phyloP scores from a whole-genome alignment of 495 filamentous ascomycete species.

The Xylaria longipes region DNA sequence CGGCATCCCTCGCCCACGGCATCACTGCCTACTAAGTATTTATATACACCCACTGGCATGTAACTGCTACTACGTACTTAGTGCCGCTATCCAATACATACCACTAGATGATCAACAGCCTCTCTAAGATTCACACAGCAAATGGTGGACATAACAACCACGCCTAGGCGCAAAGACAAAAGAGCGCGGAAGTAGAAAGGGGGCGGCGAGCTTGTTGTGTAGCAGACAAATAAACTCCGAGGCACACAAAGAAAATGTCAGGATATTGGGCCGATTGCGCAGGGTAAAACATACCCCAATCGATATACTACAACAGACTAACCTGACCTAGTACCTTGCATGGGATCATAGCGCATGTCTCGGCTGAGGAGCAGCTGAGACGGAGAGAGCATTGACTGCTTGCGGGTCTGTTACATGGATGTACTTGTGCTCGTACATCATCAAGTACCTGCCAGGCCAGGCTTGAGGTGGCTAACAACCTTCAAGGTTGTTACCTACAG shows the following conservation, averaged over 20 bases:
- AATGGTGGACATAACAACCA: not conserved
- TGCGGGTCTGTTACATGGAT: slow-evolving; percentile 4
- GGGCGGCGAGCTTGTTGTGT: not conserved
- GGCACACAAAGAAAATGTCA: not conserved
- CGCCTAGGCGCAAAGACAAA: not conserved
- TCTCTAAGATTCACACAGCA: not conserved
- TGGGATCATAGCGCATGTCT: slow-evolving; percentile 2
- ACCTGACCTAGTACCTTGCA: slow-evolving; percentile 1
- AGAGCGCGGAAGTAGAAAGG: not conserved
- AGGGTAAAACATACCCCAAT: slow-evolving; percentile 4
- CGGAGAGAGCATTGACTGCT: not conserved
- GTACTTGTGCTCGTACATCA: not conserved
- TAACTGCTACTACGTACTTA: not conserved
- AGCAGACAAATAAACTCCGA: not conserved
- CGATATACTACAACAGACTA: not conserved
- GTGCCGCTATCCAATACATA: not conserved
- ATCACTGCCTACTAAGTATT: not conserved
- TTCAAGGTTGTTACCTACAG: not conserved
- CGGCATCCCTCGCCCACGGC: not conserved
- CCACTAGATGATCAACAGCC: not conserved
- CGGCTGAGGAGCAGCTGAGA: slow-evolving; percentile 6
- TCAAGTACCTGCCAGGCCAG: not conserved
- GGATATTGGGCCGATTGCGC: slow-evolving; percentile 12
- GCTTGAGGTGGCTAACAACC: not conserved
- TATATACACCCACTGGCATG: not conserved